Evolutionary conservation across 176 grass and related monocot genomes (phyloP).

Genomic region (Avena eriantha): DNA sequence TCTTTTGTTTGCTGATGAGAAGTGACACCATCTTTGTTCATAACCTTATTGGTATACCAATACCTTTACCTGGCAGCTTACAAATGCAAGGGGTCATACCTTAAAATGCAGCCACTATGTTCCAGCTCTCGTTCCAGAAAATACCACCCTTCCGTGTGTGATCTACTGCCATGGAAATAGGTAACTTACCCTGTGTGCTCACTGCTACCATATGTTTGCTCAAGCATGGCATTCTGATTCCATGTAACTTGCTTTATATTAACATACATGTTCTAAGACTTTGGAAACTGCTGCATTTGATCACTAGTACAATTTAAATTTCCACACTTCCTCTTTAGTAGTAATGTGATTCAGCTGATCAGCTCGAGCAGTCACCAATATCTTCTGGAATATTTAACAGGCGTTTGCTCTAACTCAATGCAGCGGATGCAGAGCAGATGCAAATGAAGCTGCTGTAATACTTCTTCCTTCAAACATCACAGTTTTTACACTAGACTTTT

Average conservation of each 20-base stretch:
- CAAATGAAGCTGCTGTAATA: slow-evolving; percentile 92
- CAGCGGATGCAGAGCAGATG: slow-evolving; percentile 97
- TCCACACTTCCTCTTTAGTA: slow-evolving; percentile 2
- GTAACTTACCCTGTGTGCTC: slow-evolving; percentile 43
- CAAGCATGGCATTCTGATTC: slow-evolving; percentile 42
- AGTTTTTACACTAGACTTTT: slow-evolving; percentile 97
- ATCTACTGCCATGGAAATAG: slow-evolving; percentile 99
- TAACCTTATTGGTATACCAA: slow-evolving; percentile 41
- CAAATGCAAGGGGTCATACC: slow-evolving; percentile 76
- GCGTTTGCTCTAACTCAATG: slow-evolving; percentile 58
- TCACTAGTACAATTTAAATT: slow-evolving; percentile 21
- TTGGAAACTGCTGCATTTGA: slow-evolving; percentile 10
- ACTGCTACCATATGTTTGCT: slow-evolving; percentile 33
- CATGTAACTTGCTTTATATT: slow-evolving; percentile 23
- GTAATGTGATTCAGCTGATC: slow-evolving; percentile 11
- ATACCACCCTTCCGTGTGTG: slow-evolving; percentile 80
- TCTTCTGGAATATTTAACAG: slow-evolving; percentile 44
- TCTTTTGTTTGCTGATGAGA: slow-evolving; percentile 51
- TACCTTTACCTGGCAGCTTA: slow-evolving; percentile 67
- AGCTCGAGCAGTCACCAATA: slow-evolving; percentile 41
- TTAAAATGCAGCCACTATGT: slow-evolving; percentile 99
- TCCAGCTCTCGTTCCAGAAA: slow-evolving; percentile 69
- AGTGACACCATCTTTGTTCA: slow-evolving; percentile 36
- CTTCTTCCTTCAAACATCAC: slow-evolving; percentile 98
- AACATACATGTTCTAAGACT: slow-evolving; percentile 25